Conservation (phyloP, 2,329 filamentous ascomycete genomes). For the Tricladium varicosporioides region DNA sequence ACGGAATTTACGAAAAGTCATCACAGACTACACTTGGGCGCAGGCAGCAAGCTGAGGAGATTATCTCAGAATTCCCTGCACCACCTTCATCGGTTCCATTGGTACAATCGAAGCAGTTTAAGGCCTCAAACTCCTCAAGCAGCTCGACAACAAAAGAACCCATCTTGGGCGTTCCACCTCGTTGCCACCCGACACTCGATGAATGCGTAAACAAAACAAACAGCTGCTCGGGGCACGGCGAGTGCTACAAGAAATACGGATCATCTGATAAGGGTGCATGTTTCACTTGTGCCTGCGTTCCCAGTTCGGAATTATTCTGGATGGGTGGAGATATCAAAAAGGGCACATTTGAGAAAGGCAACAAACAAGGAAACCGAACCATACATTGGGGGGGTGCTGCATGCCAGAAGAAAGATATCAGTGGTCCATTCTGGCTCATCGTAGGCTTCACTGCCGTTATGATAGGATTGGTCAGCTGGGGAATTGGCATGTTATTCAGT, state of each 20-base stretch:
- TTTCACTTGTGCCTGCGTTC: conserved; percentile 75
- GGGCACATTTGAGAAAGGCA: conserved; percentile 37
- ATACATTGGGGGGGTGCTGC: conserved; percentile 79
- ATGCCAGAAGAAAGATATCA: conserved; percentile 91
- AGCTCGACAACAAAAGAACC: conserved; percentile 18
- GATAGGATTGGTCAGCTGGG: conserved; percentile 64
- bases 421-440: conserved; percentile 85
- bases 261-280: conserved; percentile 51
- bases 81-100: conserved; percentile 7
- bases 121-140: conserved; percentile 13
- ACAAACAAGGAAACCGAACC: conserved; percentile 49
- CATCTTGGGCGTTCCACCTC: conserved; percentile 46
- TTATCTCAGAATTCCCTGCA: conserved; percentile 23
- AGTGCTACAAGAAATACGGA: conserved; percentile 67
- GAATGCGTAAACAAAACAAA: conserved; percentile 69
- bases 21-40: conserved; percentile 20
- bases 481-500: conserved; percentile 74
- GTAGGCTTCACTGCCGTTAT: conserved; percentile 70
- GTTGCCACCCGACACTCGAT: conserved; percentile 71
- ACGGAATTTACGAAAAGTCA: conserved; percentile 30
- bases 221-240: conserved; percentile 80
- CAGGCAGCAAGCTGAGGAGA: conserved; percentile 28
- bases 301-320: conserved; percentile 43
- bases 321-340: conserved; percentile 2
- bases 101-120: conserved; percentile 14